A percentile compares a stretch with the other conserved stretches of the same genome.
phyloP scores from a whole-genome alignment of 495 filamentous ascomycete species.

The Sordaria brevicollis region DNA sequence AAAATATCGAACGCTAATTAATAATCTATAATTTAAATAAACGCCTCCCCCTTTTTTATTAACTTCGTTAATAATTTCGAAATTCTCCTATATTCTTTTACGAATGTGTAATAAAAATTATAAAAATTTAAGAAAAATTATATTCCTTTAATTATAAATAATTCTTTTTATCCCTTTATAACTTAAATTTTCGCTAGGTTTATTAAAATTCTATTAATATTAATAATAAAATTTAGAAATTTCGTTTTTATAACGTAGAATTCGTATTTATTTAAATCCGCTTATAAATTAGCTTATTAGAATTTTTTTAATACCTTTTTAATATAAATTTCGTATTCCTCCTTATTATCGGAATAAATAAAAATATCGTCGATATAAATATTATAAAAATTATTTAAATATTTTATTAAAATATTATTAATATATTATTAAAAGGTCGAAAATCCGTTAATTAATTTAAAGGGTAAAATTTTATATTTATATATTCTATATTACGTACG shows the following conservation, averaged over 20 bases:
- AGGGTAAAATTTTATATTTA: conserved; percentile 25
- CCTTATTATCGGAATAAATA: neutral
- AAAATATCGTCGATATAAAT: conserved; percentile 2
- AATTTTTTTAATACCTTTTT: conserved; percentile 5
- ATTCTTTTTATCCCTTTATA: neutral
- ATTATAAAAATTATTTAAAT: conserved; percentile 12
- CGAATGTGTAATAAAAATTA: conserved; percentile 3
- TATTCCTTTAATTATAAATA: conserved; percentile 1
- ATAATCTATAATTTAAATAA: neutral
- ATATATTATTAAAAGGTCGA: conserved; percentile 20
- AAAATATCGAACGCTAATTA: neutral
- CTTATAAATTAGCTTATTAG: conserved; percentile 7
- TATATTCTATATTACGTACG: conserved; percentile 17
- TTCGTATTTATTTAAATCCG: too few relatives aligned
- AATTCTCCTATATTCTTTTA: neutral
- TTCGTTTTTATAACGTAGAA: conserved; percentile 14
- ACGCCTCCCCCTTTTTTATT: neutral
- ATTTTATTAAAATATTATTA: conserved; percentile 18
- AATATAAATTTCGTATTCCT: neutral
- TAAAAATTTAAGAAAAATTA: conserved; percentile 2
- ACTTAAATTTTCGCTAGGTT: neutral
- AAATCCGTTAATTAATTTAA: conserved; percentile 18
- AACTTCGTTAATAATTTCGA: conserved; percentile 1
- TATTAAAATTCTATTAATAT: neutral
- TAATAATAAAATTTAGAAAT: conserved; percentile 19